phyloP scores from a whole-genome alignment of 257 asterid genomes.

The Scutellaria minor region DNA sequence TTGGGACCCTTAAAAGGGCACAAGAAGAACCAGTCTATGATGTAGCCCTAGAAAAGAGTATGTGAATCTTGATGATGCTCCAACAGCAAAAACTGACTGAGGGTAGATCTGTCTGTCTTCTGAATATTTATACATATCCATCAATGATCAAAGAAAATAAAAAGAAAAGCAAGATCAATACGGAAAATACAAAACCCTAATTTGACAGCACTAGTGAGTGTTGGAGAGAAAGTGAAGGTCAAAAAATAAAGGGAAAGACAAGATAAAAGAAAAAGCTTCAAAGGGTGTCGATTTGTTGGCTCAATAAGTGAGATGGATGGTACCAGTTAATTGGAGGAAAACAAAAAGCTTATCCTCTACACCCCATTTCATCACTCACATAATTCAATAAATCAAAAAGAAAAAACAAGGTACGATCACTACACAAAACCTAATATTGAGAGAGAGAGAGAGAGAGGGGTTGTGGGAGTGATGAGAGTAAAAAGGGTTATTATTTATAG shows the following conservation, averaged over 20 bases:
- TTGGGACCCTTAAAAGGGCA: slow-evolving; percentile 25
- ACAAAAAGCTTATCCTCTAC: not conserved
- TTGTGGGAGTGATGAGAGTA: slow-evolving; percentile 28
- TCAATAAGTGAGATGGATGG: slow-evolving; percentile 30
- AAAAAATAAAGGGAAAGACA: slow-evolving; percentile 3
- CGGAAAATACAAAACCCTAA: slow-evolving; percentile 41
- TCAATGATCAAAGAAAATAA: not conserved
- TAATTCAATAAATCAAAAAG: too few relatives aligned
- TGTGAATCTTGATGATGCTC: slow-evolving; percentile 83
- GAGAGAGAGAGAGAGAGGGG: not conserved
- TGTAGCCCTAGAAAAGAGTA: slow-evolving; percentile 38
- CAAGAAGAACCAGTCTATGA: slow-evolving; percentile 1
- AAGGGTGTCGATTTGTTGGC: slow-evolving; percentile 27
- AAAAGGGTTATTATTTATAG: slow-evolving; percentile 46
- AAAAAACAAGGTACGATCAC: too few relatives aligned
- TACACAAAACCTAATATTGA: not conserved
- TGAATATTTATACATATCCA: slow-evolving; percentile 8
- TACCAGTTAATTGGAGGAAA: not conserved
- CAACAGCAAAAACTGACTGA: slow-evolving; percentile 60
- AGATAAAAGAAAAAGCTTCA: slow-evolving; percentile 23
- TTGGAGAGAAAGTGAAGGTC: not conserved
- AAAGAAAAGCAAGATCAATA: not conserved
- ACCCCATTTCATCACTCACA: too few relatives aligned
- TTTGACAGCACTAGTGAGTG: slow-evolving; percentile 20
- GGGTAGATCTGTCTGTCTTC: not conserved